phyloP scores from a whole-genome alignment of 345 rosid genomes.

The Clausena lansium region DNA sequence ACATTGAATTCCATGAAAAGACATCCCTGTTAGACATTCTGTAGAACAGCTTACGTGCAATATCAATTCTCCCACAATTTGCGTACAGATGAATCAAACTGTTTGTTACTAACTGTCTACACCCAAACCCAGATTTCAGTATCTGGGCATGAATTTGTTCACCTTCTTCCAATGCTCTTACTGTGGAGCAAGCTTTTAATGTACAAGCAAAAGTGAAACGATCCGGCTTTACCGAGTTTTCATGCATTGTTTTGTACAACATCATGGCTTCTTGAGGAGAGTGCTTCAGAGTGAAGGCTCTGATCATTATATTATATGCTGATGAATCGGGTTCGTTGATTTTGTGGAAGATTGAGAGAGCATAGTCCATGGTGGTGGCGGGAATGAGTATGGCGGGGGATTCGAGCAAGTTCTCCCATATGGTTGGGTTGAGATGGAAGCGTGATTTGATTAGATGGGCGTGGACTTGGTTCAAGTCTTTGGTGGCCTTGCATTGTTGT shows the following conservation, averaged over 20 bases:
- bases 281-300: conserved; percentile 30
- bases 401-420: conserved; percentile 34
- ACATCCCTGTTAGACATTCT: conserved; percentile 35
- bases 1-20: conserved; percentile 45
- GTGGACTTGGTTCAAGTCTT: conserved; percentile 39
- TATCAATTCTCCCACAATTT: conserved; percentile 19
- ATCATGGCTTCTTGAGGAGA: conserved; percentile 29
- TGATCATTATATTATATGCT: conserved; percentile 43
- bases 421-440: conserved; percentile 29
- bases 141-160: conserved; percentile 40
- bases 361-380: conserved; percentile 37
- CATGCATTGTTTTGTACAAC: conserved; percentile 31
- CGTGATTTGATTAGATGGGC: conserved; percentile 42
- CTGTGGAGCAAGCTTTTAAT: conserved; percentile 42
- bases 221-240: conserved; percentile 24
- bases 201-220: conserved; percentile 39
- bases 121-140: conserved; percentile 31
- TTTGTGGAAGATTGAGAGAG: conserved; percentile 36
- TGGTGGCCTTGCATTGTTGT: conserved; percentile 34
- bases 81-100: conserved; percentile 33
- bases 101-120: conserved; percentile 23
- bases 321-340: conserved; percentile 32
- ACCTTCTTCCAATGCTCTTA: conserved; percentile 33
- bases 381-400: conserved; percentile 35
- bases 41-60: conserved; percentile 38